phyloP scores from a whole-genome alignment of 2,329 filamentous ascomycete genomes.

The Penicillium brasilianum region DNA sequence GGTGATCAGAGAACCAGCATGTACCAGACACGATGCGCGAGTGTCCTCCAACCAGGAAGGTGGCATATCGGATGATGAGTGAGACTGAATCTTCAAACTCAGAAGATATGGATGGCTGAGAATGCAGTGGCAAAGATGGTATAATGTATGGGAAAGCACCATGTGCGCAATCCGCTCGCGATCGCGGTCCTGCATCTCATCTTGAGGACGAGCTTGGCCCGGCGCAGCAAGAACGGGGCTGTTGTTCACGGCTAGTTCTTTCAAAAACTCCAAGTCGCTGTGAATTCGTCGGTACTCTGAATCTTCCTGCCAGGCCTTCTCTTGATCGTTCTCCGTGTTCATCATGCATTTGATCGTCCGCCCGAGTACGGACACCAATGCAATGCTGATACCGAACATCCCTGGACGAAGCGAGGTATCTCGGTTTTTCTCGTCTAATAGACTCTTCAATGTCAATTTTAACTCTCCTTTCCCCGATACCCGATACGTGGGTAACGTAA shows the following conservation, averaged over 20 bases:
- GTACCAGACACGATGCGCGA: slow-evolving; percentile 14
- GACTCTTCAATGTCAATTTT: slow-evolving; percentile 13
- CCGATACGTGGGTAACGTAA: slow-evolving; percentile 36
- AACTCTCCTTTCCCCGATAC: slow-evolving; percentile 3
- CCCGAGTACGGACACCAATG: slow-evolving; percentile 25
- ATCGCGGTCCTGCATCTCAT: slow-evolving; percentile 15
- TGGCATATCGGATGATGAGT: slow-evolving; percentile 13
- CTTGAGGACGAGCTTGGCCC: slow-evolving; percentile 9
- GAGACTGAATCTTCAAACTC: slow-evolving; percentile 21
- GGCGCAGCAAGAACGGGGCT: slow-evolving; percentile 16
- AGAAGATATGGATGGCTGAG: slow-evolving; percentile 32
- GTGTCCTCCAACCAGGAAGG: slow-evolving; percentile 21
- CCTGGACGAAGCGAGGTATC: slow-evolving; percentile 15
- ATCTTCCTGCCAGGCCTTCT: slow-evolving; percentile 19
- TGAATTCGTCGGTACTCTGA: slow-evolving; percentile 24
- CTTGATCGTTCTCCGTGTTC: slow-evolving; percentile 12
- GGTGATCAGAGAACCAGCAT: slow-evolving; percentile 28
- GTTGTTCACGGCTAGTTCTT: slow-evolving; percentile 23
- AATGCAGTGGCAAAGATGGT: slow-evolving; percentile 32
- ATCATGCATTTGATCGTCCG: slow-evolving; percentile 30
- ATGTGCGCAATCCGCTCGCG: slow-evolving; percentile 28
- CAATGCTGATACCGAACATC: slow-evolving; percentile 27
- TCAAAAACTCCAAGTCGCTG: slow-evolving; percentile 23
- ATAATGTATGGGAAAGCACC: slow-evolving; percentile 30
- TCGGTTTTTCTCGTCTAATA: slow-evolving; percentile 16